Evolutionary conservation across 2,329 filamentous ascomycete genomes (phyloP).

Genomic region (Massarina eburnea): DNA sequence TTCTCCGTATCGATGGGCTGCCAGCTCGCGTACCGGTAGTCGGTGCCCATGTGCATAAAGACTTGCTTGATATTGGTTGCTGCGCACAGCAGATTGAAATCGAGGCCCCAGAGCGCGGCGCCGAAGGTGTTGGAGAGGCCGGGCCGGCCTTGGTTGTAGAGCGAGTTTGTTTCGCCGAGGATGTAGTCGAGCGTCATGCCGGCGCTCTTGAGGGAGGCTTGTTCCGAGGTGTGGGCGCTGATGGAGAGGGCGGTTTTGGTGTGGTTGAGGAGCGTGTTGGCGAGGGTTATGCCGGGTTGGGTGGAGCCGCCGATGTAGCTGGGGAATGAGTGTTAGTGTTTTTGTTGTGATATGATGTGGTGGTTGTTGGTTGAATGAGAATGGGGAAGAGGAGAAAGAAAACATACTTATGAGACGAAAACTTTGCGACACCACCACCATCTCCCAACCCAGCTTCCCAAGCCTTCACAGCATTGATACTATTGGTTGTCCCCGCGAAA

Average conservation of each 20-base stretch:
- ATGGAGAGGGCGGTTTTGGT: constrained; percentile 55
- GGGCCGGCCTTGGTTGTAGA: constrained; percentile 63
- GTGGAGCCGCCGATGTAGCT: constrained; percentile 65
- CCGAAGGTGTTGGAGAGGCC: constrained; percentile 67
- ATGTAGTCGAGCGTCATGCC: constrained; percentile 53
- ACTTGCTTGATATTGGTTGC: constrained; percentile 58
- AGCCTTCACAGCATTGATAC: constrained; percentile 52
- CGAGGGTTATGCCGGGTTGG: constrained; percentile 62
- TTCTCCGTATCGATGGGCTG: constrained; percentile 58
- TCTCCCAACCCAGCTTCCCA: constrained; percentile 58
- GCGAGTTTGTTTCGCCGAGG: constrained; percentile 63
- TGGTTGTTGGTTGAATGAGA: background rate
- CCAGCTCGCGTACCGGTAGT: constrained; percentile 64
- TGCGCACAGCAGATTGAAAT: constrained; percentile 63
- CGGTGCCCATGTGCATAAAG: constrained; percentile 66
- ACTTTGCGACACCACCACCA: constrained; percentile 54
- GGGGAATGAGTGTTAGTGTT: too few species aligned
- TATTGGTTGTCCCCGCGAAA: constrained; percentile 57
- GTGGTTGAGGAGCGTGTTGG: constrained; percentile 66
- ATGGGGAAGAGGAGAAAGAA: background rate
- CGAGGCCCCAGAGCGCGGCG: constrained; percentile 65
- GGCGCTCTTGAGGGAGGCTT: constrained; percentile 43
- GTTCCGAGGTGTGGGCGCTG: constrained; percentile 52
- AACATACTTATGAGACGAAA: constrained; percentile 62
- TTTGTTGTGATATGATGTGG: too few species aligned